A percentile compares a stretch with the other conserved stretches of the same genome.
Conservation (phyloP, 768 basidiomycete species). For the Pleurotus pulmonarius region DNA sequence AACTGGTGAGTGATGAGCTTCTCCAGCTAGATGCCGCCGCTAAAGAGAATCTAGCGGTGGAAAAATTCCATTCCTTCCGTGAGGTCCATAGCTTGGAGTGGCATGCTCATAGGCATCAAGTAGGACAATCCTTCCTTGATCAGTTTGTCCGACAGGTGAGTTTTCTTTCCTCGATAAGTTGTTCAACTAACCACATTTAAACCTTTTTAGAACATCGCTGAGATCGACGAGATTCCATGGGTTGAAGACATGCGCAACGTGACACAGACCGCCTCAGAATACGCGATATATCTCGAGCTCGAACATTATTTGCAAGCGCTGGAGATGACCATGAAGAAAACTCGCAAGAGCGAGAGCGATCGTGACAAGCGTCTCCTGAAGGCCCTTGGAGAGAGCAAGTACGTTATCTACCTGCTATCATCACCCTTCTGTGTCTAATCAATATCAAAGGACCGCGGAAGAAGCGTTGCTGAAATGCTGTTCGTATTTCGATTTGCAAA, state of each 20-base stretch:
- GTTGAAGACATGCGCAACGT: conserved; percentile 59
- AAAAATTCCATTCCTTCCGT: conserved; percentile 94
- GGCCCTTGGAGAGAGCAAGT: conserved; percentile 88
- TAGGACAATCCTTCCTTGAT: conserved; percentile 81
- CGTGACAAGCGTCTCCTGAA: conserved; percentile 85
- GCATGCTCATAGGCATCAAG: conserved; percentile 81
- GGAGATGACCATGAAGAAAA: conserved; percentile 76
- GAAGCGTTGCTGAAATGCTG: conserved; percentile 94
- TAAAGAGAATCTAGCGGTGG: conserved; percentile 57
- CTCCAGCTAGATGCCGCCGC: background rate
- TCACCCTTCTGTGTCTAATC: background rate
- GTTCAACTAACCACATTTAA: conserved; percentile 10
- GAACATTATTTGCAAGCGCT: conserved; percentile 90
- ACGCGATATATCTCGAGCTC: conserved; percentile 90
- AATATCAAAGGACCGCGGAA: conserved; percentile 63
- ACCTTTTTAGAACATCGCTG: conserved; percentile 75
- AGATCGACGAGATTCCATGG: conserved; percentile 94
- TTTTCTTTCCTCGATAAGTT: conserved; percentile 1
- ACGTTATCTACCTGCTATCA: background rate
- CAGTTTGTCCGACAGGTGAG: conserved; percentile 82
- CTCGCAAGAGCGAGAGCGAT: conserved; percentile 72
- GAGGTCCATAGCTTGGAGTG: conserved; percentile 90
- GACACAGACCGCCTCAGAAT: conserved; percentile 85
- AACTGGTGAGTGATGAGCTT: conserved; percentile 53
- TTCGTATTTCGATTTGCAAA: conserved; percentile 89